Conservation (phyloP, 2,329 filamentous ascomycete genomes). For the Talaromyces atroroseus region DNA sequence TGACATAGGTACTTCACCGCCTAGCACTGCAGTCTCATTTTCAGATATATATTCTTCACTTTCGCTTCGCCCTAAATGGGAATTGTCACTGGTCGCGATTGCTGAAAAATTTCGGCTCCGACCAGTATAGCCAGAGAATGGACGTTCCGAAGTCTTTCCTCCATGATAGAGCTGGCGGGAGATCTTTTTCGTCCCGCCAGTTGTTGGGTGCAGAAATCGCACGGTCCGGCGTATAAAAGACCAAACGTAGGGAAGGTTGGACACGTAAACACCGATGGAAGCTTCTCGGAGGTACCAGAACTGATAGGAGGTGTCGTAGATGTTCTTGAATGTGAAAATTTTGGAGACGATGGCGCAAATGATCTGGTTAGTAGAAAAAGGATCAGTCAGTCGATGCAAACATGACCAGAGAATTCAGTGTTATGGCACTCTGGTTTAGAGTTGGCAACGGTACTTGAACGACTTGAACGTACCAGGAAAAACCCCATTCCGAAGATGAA, state of each 20-base stretch:
- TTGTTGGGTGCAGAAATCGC: conserved; percentile 4
- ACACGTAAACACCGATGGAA: conserved; percentile 39
- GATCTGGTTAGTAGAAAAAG: conserved; percentile 16
- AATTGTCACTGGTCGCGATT: not conserved
- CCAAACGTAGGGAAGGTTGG: conserved; percentile 44
- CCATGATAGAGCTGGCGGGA: not conserved
- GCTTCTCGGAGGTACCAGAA: conserved; percentile 42
- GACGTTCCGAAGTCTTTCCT: not conserved
- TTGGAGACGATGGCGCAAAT: conserved; percentile 47
- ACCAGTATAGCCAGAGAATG: not conserved
- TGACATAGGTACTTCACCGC: not conserved
- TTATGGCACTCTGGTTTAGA: too few species aligned
- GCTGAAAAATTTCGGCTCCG: conserved; percentile 7
- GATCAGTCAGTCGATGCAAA: conserved; percentile 1
- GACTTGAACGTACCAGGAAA: conserved; percentile 22
- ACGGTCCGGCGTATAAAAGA: conserved; percentile 37
- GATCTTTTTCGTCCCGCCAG: not conserved
- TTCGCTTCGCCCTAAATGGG: not conserved
- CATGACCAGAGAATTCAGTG: too few species aligned
- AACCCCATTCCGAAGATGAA: conserved; percentile 35
- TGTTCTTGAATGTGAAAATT: conserved; percentile 38
- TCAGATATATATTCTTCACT: conserved; percentile 9
- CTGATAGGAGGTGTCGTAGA: conserved; percentile 33
- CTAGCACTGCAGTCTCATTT: not conserved
- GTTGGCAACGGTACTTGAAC: not conserved